A percentile compares a stretch with the other conserved stretches of the same genome.
These are phyloP conservation scores for Phialocephala subalpina DNA, from an alignment of 2,329 filamentous ascomycete species.

Conservation along the genomic window DNA sequence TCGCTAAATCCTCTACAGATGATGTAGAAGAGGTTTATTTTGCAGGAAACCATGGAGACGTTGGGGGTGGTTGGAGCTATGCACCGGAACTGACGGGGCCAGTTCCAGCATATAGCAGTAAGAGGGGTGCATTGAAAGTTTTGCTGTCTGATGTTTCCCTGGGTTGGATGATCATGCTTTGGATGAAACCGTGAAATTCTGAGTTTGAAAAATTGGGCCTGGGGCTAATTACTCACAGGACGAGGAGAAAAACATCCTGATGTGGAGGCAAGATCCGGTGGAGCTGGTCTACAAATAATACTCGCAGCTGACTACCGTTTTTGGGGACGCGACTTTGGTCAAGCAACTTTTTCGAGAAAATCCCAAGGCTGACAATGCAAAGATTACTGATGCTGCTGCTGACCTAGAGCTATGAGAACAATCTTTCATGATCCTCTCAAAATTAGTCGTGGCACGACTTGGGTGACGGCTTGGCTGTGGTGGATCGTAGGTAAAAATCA, in stretches of 20 bases:
- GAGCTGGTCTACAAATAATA: too few relatives aligned
- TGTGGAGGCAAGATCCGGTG: too few relatives aligned
- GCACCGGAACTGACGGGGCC: background rate
- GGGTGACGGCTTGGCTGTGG: conserved; percentile 6
- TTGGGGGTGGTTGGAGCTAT: conserved; percentile 19
- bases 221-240: too few relatives aligned
- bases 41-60: conserved; percentile 19
- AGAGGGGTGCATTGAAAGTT: background rate
- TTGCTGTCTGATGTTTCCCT: conserved; percentile 16
- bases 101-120: background rate
- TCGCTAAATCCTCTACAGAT: background rate
- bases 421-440: conserved; percentile 13
- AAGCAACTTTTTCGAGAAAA: too few relatives aligned
- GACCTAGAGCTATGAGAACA: background rate
- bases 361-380: too few relatives aligned
- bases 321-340: too few relatives aligned
- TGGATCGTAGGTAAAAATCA: conserved; percentile 13
- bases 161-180: conserved; percentile 17
- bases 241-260: too few relatives aligned
- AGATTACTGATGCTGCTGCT: too few relatives aligned
- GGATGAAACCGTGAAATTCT: conserved; percentile 1
- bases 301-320: too few relatives aligned
- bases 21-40: conserved; percentile 21
- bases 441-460: background rate
- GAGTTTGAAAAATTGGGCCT: too few relatives aligned